Base-by-base conservation (phyloP, 2,329 filamentous ascomycete genomes). In the Diaporthe capsici region DNA sequence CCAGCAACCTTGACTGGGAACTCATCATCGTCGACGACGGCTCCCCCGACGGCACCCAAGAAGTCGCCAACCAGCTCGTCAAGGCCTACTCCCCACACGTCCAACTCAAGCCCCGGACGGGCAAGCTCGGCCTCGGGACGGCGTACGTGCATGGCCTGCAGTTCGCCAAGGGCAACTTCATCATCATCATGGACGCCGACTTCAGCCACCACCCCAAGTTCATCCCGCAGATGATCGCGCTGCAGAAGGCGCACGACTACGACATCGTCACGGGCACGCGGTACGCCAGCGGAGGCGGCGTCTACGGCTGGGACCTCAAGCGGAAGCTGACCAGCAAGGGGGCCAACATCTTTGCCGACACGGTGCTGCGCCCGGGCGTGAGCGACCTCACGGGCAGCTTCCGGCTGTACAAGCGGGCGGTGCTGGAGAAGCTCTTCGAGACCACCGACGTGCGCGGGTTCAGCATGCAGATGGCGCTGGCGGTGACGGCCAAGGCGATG, bases 151-250 rank as follows among this genome's bases (percentile, higher is more conserved):
- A 98, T 86, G 96, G 96, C 71, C 90, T 99, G 76, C 92, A 98
- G 84, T 98, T 94, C 83, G 94, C 90, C 34, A 95, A 92, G 31
- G 97, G 97, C 81, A 98, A 97, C 90, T 98, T 92, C 83, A 95
- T 99, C 83, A 95, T 99, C 89, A 99, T 99, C 90, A 99, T 99
- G 97, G 97, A 99, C 88, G 97, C 97, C 86, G 97, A 99, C 87
- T 99, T 99, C 90, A 95, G 92, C 81, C 97, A 99, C 88, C 97
- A 99, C 89, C 97, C 97, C 83, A 99, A 98, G 87, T 99, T 98
- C 91, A 98, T 99, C 86, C 93, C 96, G 72, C 89, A 93, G 83
- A 98, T 99, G 95, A 95, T 99, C 81, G 90, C 90, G 76, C 90
- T 92, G 79, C 97, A 98, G 86, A 90, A 92, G 84, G 84, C 84